Evolutionary conservation across 2,329 filamentous ascomycete species (phyloP).

Genomic region (Cladosporium oxysporum): DNA sequence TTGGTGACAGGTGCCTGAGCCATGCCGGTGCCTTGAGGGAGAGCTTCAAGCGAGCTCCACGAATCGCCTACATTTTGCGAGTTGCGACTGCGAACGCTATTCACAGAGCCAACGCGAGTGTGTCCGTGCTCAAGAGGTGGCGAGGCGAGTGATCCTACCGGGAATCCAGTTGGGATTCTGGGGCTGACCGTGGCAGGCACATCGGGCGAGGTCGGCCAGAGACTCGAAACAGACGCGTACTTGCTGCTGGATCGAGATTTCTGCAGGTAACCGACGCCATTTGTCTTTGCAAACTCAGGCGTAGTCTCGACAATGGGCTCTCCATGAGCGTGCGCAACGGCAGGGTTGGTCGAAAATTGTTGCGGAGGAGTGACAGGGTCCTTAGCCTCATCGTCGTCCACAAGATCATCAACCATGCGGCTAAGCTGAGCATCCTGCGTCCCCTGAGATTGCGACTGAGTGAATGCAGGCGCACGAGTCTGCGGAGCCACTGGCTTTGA

Average conservation of each 20-base stretch:
- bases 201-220: slow-evolving; percentile 31
- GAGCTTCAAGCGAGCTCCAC: slow-evolving; percentile 29
- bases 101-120: slow-evolving; percentile 46
- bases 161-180: slow-evolving; percentile 39
- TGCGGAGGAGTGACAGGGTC: slow-evolving; percentile 50
- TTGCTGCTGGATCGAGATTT: slow-evolving; percentile 17
- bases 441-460: slow-evolving; percentile 22
- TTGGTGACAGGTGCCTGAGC: slow-evolving; percentile 21
- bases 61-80: slow-evolving; percentile 33
- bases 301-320: slow-evolving; percentile 35
- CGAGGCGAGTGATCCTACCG: slow-evolving; percentile 32
- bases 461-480: slow-evolving; percentile 24
- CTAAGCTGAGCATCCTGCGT: slow-evolving; percentile 52
- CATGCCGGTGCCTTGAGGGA: slow-evolving; percentile 24
- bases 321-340: slow-evolving; percentile 41
- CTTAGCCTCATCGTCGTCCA: slow-evolving; percentile 50
- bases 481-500: slow-evolving; percentile 13
- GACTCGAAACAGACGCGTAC: slow-evolving; percentile 30
- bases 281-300: slow-evolving; percentile 39
- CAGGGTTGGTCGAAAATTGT: slow-evolving; percentile 34
- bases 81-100: slow-evolving; percentile 42
- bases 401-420: slow-evolving; percentile 60
- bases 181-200: slow-evolving; percentile 24
- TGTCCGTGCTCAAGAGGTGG: slow-evolving; percentile 36
- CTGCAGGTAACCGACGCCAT: slow-evolving; percentile 21